Percentiles rank a stretch among this genome's conserved stretches.
phyloP scores from a whole-genome alignment of 495 filamentous ascomycete species.

The Hypoxylon subgilvum region DNA sequence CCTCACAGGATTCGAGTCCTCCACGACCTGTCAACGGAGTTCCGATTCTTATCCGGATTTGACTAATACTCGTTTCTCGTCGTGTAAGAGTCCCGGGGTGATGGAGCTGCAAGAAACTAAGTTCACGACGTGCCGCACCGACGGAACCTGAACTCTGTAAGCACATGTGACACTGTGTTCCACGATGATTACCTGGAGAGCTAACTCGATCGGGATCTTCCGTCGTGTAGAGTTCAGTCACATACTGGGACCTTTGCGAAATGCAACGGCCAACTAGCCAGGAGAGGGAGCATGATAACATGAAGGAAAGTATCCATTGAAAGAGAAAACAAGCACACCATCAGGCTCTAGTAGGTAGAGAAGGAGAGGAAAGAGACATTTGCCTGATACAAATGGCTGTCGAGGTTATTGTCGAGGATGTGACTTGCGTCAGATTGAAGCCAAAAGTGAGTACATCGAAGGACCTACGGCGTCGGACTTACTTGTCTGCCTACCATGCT shows the following conservation, averaged over 20 bases:
- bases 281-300: background rate
- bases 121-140: constrained; percentile 19
- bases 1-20: background rate
- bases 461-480: constrained; percentile 10
- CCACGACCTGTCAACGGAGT: constrained; percentile 19
- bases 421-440: constrained; percentile 20
- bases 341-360: background rate
- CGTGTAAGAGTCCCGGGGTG: background rate
- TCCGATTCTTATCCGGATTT: constrained; percentile 24
- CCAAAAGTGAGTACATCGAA: constrained; percentile 6
- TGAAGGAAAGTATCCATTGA: constrained; percentile 2
- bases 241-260: constrained; percentile 4
- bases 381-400: background rate
- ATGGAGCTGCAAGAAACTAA: constrained; percentile 12
- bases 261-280: background rate
- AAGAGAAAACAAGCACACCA: background rate
- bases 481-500: background rate
- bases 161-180: background rate
- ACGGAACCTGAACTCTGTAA: constrained; percentile 21
- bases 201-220: background rate
- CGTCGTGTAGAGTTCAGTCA: constrained; percentile 14
- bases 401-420: background rate
- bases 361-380: background rate
- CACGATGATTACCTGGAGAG: background rate
- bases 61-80: background rate